Percentiles rank a stretch among this genome's conserved stretches.
phyloP scores from a whole-genome alignment of 1,139 yeast genomes.

The Wickerhamomyces sp. region DNA sequence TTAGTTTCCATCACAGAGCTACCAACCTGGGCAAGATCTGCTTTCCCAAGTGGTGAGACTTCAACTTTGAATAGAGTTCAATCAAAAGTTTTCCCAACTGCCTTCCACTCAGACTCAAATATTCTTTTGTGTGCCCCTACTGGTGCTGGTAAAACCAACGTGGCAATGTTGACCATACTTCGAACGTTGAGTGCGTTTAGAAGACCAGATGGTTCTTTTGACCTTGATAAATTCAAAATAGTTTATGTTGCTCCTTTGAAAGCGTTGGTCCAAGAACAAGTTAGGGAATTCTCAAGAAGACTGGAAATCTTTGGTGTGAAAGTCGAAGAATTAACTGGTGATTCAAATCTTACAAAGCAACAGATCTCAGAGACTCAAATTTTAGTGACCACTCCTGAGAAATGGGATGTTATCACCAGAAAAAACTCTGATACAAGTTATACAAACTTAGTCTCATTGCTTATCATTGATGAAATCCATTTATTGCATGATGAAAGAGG shows the following conservation, averaged over 20 bases:
- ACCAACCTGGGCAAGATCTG: slow-evolving; percentile 79
- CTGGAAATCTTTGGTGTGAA: slow-evolving; percentile 60
- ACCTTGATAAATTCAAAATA: slow-evolving; percentile 59
- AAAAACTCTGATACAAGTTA: slow-evolving; percentile 63
- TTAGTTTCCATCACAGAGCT: slow-evolving; percentile 56
- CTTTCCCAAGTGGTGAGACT: slow-evolving; percentile 69
- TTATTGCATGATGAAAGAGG: slow-evolving; percentile 93
- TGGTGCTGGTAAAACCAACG: slow-evolving; percentile 98
- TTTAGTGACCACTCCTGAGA: slow-evolving; percentile 90
- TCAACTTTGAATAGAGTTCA: slow-evolving; percentile 74
- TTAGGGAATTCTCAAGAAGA: slow-evolving; percentile 75
- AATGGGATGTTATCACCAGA: slow-evolving; percentile 95
- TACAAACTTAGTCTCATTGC: slow-evolving; percentile 56
- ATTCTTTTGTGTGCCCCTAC: slow-evolving; percentile 93
- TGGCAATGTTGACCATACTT: slow-evolving; percentile 77
- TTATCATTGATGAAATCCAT: slow-evolving; percentile 94
- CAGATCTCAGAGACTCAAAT: slow-evolving; percentile 80
- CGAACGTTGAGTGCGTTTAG: slow-evolving; percentile 55
- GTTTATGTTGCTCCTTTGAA: slow-evolving; percentile 93
- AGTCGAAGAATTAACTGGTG: slow-evolving; percentile 91
- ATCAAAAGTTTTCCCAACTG: slow-evolving; percentile 73
- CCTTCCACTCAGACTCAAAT: slow-evolving; percentile 67
- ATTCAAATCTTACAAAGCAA: slow-evolving; percentile 67
- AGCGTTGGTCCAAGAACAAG: slow-evolving; percentile 94
- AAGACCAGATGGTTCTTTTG: slow-evolving; percentile 42